These are phyloP conservation scores for Waltergamsia citrina DNA, from an alignment of 2,329 filamentous ascomycete genomes.

Conservation along the genomic window DNA sequence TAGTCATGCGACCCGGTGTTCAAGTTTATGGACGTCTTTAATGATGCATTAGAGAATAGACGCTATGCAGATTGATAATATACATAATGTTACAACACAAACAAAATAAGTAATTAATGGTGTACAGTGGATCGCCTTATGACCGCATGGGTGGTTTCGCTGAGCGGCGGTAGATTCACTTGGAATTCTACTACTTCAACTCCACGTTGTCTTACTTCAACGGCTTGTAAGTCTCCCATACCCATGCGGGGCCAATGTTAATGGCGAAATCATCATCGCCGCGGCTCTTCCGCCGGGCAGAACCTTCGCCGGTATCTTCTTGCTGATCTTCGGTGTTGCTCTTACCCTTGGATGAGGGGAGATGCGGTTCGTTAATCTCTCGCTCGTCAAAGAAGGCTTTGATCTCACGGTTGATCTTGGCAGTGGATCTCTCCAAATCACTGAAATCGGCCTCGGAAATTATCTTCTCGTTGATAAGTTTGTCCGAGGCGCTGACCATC, in stretches of 20 bases:
- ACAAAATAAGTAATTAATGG: too few species aligned
- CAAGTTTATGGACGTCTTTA: too few species aligned
- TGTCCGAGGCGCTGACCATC: conserved; percentile 35
- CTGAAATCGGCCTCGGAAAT: conserved; percentile 21
- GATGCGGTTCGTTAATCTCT: neutral
- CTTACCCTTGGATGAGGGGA: neutral
- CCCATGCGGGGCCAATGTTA: conserved; percentile 1
- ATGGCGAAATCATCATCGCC: conserved; percentile 1
- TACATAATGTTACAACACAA: too few species aligned
- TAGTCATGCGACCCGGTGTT: too few species aligned
- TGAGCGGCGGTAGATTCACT: too few species aligned
- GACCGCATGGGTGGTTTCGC: too few species aligned
- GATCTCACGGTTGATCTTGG: conserved; percentile 27
- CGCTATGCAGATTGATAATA: too few species aligned
- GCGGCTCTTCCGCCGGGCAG: neutral
- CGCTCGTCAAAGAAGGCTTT: conserved; percentile 22
- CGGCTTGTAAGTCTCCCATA: conserved; percentile 4
- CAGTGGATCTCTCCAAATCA: conserved; percentile 19
- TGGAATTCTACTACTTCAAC: too few species aligned
- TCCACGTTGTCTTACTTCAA: too few species aligned
- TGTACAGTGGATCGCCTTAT: too few species aligned
- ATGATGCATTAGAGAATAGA: too few species aligned
- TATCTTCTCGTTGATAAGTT: conserved; percentile 29
- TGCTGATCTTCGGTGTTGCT: neutral
- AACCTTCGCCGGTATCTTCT: neutral